Base-by-base conservation (phyloP, 768 basidiomycete species). In the Gloeostereum incarnatum region DNA sequence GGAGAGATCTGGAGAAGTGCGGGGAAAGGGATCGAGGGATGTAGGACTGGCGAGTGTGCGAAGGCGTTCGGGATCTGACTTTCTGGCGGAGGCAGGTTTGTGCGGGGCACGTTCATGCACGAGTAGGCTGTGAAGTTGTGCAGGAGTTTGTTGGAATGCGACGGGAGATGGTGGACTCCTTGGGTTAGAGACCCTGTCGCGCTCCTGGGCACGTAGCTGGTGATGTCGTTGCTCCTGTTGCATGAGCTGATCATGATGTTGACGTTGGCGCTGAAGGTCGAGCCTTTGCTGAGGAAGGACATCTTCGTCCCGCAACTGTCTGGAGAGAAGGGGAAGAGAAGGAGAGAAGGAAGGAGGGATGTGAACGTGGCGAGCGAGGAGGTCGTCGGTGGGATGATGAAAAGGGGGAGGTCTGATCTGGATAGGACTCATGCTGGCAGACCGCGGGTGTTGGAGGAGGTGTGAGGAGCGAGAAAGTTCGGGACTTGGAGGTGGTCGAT, bases 211-310 rank as follows among this genome's bases (percentile, higher is more conserved):
- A 13, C 8, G n/a, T 20, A 32, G 33, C 35, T 47, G 39, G 17
- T 35, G 36, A 16, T 46, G 49, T 5, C 35, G 39, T 11, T 53
- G 49, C 10, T 45, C 30, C 23, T 52, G 49, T 35, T 48, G 50
- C 9, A 40, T 22, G 38, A 38, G 55, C 27, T 53, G 47, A 17
- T 53, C 43, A 27, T 51, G 46, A 26, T 41, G 42, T 25, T 43
- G 50, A 26, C 41, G 47, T 43, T 49, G 47, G 18, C 52, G 43
- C 31, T 42, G 31, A 16, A 41, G 23, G 3, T 30, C 35, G 3
- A 36, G 41, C 0, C 40, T 29, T 8, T 24, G 36, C 19, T 31
- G 44, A 18, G 35, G 11, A n/a, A n/a, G n/a, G n/a, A 25, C 26
- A 29, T 29, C 9, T 29, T 8, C 26, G 8, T 29, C 26, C 8